A percentile compares a stretch with the other conserved stretches of the same genome.
Evolutionary conservation across 768 basidiomycete genomes (phyloP).

Genomic region (Serendipita sp.): DNA sequence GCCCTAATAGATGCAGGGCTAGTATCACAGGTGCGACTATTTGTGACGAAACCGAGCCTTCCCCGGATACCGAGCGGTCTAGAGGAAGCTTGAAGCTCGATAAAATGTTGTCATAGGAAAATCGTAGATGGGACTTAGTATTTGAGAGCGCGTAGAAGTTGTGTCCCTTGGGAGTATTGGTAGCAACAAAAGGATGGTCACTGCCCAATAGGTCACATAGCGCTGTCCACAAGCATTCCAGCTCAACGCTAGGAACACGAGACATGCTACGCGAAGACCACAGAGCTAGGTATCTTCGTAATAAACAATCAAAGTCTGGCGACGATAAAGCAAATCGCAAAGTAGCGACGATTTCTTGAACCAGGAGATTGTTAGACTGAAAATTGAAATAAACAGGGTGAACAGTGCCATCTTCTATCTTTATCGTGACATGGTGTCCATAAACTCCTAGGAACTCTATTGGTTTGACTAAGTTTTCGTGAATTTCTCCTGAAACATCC

Average conservation of each 20-base stretch:
- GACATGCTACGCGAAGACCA: neutral
- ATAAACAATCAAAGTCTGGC: neutral
- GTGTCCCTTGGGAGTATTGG: neutral
- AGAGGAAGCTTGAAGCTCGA: conserved; percentile 27
- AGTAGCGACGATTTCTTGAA: neutral
- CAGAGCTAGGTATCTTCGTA: neutral
- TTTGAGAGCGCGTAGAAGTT: conserved; percentile 36
- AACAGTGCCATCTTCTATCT: neutral
- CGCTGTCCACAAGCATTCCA: neutral
- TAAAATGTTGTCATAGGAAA: conserved; percentile 46
- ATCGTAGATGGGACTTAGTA: conserved; percentile 30
- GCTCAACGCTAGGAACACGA: neutral
- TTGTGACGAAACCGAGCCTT: conserved; percentile 11
- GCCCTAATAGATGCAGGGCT: conserved; percentile 66
- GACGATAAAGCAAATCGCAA: conserved; percentile 2
- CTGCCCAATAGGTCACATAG: neutral
- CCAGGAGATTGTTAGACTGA: neutral
- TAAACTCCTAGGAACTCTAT: neutral
- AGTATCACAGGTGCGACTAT: conserved; percentile 39
- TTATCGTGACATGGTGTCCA: conserved; percentile 1
- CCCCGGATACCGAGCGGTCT: conserved; percentile 12
- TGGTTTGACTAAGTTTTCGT: neutral
- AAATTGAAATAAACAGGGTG: neutral
- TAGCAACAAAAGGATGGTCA: neutral
- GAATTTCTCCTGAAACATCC: neutral